These are phyloP conservation scores for Mycena citricolor DNA, from an alignment of 1,284 basidiomycete genomes.

Conservation along the genomic window DNA sequence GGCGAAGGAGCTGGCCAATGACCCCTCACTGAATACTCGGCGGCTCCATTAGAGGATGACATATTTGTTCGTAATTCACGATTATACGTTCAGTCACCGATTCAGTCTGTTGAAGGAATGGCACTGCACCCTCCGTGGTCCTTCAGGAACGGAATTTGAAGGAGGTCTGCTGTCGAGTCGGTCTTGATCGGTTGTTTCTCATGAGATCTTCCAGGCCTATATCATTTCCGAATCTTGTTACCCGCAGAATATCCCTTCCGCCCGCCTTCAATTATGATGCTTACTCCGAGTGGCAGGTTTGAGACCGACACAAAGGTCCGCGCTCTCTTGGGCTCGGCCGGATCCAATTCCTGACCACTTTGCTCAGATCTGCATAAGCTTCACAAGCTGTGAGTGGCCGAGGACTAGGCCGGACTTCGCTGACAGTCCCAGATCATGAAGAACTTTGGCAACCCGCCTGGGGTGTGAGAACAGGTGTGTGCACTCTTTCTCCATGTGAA, in stretches of 20 bases:
- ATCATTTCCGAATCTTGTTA: slow-evolving; percentile 89
- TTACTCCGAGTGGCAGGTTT: slow-evolving; percentile 94
- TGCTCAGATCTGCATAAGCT: slow-evolving; percentile 86
- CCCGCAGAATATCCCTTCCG: slow-evolving; percentile 95
- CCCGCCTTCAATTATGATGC: slow-evolving; percentile 90
- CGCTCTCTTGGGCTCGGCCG: slow-evolving; percentile 23
- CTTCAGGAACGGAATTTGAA: slow-evolving; percentile 85
- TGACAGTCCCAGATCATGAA: slow-evolving; percentile 65
- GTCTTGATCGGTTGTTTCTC: neutral
- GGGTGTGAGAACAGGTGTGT: slow-evolving; percentile 88
- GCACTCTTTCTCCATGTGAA: slow-evolving; percentile 1
- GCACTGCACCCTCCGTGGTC: slow-evolving; percentile 95
- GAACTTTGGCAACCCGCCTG: slow-evolving; percentile 97
- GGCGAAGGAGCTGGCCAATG: slow-evolving; percentile 82
- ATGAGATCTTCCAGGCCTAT: slow-evolving; percentile 41
- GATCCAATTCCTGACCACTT: slow-evolving; percentile 2
- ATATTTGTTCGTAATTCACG: slow-evolving; percentile 79
- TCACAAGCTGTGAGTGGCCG: slow-evolving; percentile 74
- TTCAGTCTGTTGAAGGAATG: slow-evolving; percentile 83
- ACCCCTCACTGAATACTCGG: slow-evolving; percentile 81
- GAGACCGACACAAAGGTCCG: slow-evolving; percentile 92
- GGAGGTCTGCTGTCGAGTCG: slow-evolving; percentile 50
- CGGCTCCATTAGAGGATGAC: slow-evolving; percentile 87
- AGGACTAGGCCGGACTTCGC: slow-evolving; percentile 15
- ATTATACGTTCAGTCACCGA: too few relatives aligned